phyloP scores from a whole-genome alignment of 768 basidiomycete genomes.

The Obba rivulosa region DNA sequence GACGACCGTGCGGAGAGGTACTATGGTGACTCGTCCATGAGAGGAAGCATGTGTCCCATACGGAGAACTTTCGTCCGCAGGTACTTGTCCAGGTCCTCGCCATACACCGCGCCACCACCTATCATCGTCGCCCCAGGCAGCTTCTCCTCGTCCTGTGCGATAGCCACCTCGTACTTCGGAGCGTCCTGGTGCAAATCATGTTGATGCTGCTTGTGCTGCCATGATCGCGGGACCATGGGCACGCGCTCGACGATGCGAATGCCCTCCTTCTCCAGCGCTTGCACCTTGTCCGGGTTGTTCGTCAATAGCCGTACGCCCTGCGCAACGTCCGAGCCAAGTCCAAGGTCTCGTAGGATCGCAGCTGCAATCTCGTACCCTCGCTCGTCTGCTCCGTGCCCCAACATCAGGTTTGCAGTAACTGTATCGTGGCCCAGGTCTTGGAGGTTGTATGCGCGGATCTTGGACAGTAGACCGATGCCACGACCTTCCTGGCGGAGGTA shows the following conservation, averaged over 20 bases:
- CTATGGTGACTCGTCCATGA: slow-evolving; percentile 22
- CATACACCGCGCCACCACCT: slow-evolving; percentile 69
- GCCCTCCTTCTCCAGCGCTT: slow-evolving; percentile 80
- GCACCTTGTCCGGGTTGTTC: slow-evolving; percentile 97
- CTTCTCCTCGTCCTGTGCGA: slow-evolving; percentile 31
- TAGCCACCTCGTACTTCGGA: slow-evolving; percentile 14
- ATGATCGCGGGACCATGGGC: slow-evolving; percentile 91
- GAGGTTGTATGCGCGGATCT: slow-evolving; percentile 95
- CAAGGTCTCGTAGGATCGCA: slow-evolving; percentile 85
- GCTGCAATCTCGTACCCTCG: slow-evolving; percentile 89
- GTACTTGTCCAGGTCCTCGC: slow-evolving; percentile 91
- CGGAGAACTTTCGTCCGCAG: slow-evolving; percentile 91
- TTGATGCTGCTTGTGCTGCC: slow-evolving; percentile 41
- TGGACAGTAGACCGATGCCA: slow-evolving; percentile 92
- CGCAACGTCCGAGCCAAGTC: slow-evolving; percentile 51
- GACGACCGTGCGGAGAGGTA: background rate
- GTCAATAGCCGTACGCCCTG: slow-evolving; percentile 79
- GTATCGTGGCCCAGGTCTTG: slow-evolving; percentile 98
- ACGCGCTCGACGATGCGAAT: slow-evolving; percentile 79
- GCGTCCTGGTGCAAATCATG: slow-evolving; percentile 20
- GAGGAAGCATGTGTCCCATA: slow-evolving; percentile 92
- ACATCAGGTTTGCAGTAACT: slow-evolving; percentile 93
- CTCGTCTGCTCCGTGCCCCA: slow-evolving; percentile 93
- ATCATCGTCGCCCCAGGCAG: slow-evolving; percentile 71
- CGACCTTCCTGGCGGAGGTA: slow-evolving; percentile 98